These are phyloP conservation scores for Triticum timopheevii DNA, from an alignment of 176 grass and related monocot species.

Conservation along the genomic window DNA sequence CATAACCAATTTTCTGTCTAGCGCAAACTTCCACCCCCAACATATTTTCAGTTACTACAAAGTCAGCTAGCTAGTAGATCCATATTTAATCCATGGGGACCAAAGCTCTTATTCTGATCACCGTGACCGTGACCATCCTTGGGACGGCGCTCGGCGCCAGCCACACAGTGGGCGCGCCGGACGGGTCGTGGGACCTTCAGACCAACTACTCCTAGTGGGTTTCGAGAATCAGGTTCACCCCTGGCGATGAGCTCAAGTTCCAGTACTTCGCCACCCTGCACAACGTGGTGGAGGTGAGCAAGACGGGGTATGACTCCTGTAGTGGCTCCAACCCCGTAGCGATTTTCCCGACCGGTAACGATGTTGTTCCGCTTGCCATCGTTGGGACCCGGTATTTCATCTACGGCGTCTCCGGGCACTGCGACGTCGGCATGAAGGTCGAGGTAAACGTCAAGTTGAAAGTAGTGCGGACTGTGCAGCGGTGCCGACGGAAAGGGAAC, in stretches of 20 bases:
- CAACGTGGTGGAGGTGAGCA: not conserved
- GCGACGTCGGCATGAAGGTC: not conserved
- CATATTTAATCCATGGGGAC: not conserved
- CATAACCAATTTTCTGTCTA: too few relatives aligned
- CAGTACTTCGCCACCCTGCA: not conserved
- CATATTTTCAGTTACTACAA: too few relatives aligned
- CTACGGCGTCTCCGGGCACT: not conserved
- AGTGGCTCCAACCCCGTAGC: not conserved
- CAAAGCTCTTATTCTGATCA: not conserved
- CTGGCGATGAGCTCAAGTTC: not conserved
- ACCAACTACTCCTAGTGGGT: not conserved
- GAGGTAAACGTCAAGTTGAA: not conserved
- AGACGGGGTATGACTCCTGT: not conserved
- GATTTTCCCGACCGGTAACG: not conserved
- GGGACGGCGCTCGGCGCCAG: not conserved
- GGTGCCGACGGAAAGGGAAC: not conserved
- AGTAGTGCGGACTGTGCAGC: not conserved
- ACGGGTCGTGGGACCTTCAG: not conserved
- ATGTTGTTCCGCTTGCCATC: not conserved
- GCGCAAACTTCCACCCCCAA: too few relatives aligned
- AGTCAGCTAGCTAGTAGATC: not conserved
- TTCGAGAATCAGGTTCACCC: not conserved
- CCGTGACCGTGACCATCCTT: not conserved
- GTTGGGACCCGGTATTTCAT: not conserved
- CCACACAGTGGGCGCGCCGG: not conserved